Evolutionary conservation across 805 yeast genomes (phyloP).

Genomic region (Candida ovalis): DNA sequence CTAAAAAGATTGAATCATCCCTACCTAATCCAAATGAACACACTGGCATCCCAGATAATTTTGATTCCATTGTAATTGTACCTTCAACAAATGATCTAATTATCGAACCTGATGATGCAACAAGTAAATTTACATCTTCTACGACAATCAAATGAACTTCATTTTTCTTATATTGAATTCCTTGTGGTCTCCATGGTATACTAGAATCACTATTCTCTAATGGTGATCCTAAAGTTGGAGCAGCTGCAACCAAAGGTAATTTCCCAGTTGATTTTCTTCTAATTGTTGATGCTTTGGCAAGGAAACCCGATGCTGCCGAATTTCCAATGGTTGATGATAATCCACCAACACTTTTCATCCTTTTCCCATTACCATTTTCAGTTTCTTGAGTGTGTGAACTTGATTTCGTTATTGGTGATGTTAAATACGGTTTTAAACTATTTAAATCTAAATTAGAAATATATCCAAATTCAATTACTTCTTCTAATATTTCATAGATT

Average conservation of each 20-base stretch:
- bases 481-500: slow-evolving; percentile 76
- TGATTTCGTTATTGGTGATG: slow-evolving; percentile 10
- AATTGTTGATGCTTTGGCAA: slow-evolving; percentile 20
- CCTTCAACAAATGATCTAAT: slow-evolving; percentile 77
- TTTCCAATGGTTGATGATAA: slow-evolving; percentile 4
- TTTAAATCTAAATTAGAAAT: slow-evolving; percentile 62
- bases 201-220: slow-evolving; percentile 7
- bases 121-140: slow-evolving; percentile 69
- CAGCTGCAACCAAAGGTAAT: not conserved
- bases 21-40: slow-evolving; percentile 73
- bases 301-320: slow-evolving; percentile 9
- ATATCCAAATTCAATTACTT: slow-evolving; percentile 72
- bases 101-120: slow-evolving; percentile 60
- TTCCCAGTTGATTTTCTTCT: slow-evolving; percentile 17
- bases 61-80: slow-evolving; percentile 62
- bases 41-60: slow-evolving; percentile 75
- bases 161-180: slow-evolving; percentile 74
- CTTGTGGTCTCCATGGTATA: slow-evolving; percentile 67
- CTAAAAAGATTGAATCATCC: slow-evolving; percentile 24
- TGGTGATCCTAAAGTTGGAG: slow-evolving; percentile 5
- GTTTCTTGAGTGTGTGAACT: slow-evolving; percentile 1
- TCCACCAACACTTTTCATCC: slow-evolving; percentile 1
- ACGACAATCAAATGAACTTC: slow-evolving; percentile 73
- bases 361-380: not conserved
- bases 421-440: slow-evolving; percentile 34